Base-by-base conservation (phyloP, 192 early-diverging fungal species). In the Backusella tarrabulga region DNA sequence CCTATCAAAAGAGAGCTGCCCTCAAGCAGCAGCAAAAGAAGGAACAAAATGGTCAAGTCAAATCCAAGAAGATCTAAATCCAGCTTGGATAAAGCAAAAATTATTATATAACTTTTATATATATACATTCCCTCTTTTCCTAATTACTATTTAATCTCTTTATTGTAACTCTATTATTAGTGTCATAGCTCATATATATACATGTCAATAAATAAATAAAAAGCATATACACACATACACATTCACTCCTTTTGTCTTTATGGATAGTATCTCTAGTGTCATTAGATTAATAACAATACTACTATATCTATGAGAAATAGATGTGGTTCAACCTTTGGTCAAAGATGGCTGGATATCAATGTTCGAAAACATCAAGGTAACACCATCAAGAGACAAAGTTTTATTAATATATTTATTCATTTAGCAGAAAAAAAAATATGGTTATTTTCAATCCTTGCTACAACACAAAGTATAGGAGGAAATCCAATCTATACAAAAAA, bases 1-100 rank as follows among this genome's bases (percentile, higher is more conserved):
- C 93, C n/a, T 95, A 95, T 83, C 87, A 88, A 72, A 88, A 84
- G 79, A 80, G 77, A 63, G 88, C 91, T 87, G 74, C 72, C 35
- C 74, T 79, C 63, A 68, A 72, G 69, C 44, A 67, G 2, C 63
- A 40, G 34, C 52, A 42, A 54, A 46, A 63, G 54, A 38, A 72
- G 71, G 38, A 35, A 23, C 68, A 70, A 40, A 72, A 72, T 44
- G 19, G 21, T 32, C 35, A 42, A 44, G 21, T 36, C 70, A 77
- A 77, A 54, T 60, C 70, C 36, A 77, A 77, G 54, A 77, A 77
- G 76, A 77, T 77, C 69, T 77, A 77, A 66, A 34, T 34, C 5
- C 19, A 29, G 8, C 35, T 32, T 74, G 26, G 26, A 71, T 1
- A 34, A 35, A 0, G 32, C 32, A 38, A 54, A 34, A 46, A 54